These are phyloP conservation scores for Artemisia tridentata DNA, from an alignment of 129 eudicot species.

Conservation along the genomic window DNA sequence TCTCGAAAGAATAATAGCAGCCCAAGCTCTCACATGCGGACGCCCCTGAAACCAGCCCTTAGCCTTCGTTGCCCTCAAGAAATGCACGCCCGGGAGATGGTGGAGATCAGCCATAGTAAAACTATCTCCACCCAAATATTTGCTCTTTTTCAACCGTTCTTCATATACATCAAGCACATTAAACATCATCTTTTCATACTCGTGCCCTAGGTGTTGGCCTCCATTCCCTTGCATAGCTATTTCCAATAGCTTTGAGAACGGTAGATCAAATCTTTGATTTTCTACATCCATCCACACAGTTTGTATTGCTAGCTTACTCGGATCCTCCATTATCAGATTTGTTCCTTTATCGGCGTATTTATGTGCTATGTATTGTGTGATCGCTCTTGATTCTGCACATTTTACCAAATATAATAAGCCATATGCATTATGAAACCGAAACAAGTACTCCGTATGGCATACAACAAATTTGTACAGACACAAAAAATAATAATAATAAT, in stretches of 20 bases:
- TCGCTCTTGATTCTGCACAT: conserved; percentile 54
- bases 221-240: conserved; percentile 13
- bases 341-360: conserved; percentile 47
- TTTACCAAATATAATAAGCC: not conserved
- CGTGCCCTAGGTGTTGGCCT: not conserved
- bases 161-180: conserved; percentile 55
- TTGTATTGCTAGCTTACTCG: conserved; percentile 34
- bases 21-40: conserved; percentile 62
- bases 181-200: conserved; percentile 30
- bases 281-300: conserved; percentile 38
- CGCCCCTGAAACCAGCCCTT: conserved; percentile 41
- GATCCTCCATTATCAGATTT: conserved; percentile 34
- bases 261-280: conserved; percentile 31
- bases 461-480: no score
- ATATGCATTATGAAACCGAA: not conserved
- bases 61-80: conserved; percentile 40
- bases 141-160: conserved; percentile 32
- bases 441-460: not conserved
- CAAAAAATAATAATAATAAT: no score
- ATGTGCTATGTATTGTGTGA: conserved; percentile 44
- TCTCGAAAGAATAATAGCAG: conserved; percentile 44
- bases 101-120: conserved; percentile 54
- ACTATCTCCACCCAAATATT: conserved; percentile 50
- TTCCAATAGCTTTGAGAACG: conserved; percentile 28
- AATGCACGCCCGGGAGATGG: conserved; percentile 37